Evolutionary conservation across 345 rosid genomes (phyloP).

Genomic region (Bretschneidera sinensis): DNA sequence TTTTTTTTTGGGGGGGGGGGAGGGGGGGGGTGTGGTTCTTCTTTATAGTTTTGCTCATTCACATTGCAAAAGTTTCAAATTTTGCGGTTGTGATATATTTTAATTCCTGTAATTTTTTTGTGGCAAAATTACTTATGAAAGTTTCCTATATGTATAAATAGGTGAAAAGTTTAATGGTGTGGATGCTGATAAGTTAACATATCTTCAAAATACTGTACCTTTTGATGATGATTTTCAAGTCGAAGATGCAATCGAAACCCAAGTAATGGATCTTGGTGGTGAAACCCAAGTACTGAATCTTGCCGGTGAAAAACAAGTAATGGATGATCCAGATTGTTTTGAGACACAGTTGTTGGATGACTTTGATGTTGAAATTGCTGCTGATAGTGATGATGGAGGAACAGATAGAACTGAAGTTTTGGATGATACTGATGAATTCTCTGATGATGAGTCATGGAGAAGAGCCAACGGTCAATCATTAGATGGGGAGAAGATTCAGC

Average conservation of each 20-base stretch:
- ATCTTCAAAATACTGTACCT: slow-evolving; percentile 16
- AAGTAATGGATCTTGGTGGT: slow-evolving; percentile 25
- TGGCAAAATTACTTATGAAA: neutral
- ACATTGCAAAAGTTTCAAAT: neutral
- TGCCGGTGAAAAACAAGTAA: slow-evolving; percentile 15
- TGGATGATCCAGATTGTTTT: slow-evolving; percentile 24
- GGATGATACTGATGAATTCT: neutral
- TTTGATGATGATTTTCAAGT: slow-evolving; percentile 21
- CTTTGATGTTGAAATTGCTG: neutral
- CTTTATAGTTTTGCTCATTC: neutral
- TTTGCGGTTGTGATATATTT: neutral
- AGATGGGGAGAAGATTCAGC: neutral
- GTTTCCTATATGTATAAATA: neutral
- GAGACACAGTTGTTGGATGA: slow-evolving; percentile 24
- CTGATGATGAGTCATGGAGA: neutral
- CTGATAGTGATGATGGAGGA: neutral
- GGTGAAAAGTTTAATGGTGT: slow-evolving; percentile 21
- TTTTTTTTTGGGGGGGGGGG: neutral
- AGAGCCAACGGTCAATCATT: neutral
- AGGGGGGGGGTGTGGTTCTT: neutral
- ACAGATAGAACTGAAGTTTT: neutral
- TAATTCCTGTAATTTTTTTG: neutral
- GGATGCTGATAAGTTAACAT: slow-evolving; percentile 6
- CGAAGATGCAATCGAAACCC: slow-evolving; percentile 31
- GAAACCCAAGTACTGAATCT: slow-evolving; percentile 23